These are phyloP conservation scores for Rhododendron vialii DNA, from an alignment of 148 eudicot genomes.

Conservation along the genomic window DNA sequence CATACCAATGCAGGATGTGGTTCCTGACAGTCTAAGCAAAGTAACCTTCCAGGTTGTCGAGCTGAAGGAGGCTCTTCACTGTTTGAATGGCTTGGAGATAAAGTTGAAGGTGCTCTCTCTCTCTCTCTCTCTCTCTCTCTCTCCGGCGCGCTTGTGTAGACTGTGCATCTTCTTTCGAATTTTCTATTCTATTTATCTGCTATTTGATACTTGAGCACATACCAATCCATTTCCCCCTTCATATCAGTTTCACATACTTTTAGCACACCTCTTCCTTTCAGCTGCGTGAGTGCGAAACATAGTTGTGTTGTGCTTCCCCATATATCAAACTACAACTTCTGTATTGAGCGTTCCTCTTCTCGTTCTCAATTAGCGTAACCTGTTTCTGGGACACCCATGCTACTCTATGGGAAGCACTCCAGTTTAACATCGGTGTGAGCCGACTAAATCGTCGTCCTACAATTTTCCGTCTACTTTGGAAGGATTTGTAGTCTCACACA, in stretches of 20 bases:
- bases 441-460: neutral
- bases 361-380: neutral
- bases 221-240: neutral
- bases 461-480: neutral
- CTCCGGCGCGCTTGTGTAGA: neutral
- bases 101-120: slow-evolving; percentile 42
- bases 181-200: neutral
- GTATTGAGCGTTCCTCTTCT: neutral
- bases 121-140: neutral
- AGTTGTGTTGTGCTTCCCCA: neutral
- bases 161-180: neutral
- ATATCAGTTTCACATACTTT: no score
- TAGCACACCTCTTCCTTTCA: neutral
- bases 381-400: neutral
- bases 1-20: slow-evolving; percentile 34
- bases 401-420: neutral
- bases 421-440: neutral
- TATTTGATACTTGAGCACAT: neutral
- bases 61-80: slow-evolving; percentile 36
- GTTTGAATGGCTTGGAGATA: slow-evolving; percentile 45
- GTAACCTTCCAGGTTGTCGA: slow-evolving; percentile 22
- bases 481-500: neutral
- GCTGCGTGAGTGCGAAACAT: neutral
- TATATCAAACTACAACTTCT: neutral
- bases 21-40: slow-evolving; percentile 10